These are phyloP conservation scores for Fomitopsis serialis DNA, from an alignment of 768 basidiomycete genomes.

Conservation along the genomic window DNA sequence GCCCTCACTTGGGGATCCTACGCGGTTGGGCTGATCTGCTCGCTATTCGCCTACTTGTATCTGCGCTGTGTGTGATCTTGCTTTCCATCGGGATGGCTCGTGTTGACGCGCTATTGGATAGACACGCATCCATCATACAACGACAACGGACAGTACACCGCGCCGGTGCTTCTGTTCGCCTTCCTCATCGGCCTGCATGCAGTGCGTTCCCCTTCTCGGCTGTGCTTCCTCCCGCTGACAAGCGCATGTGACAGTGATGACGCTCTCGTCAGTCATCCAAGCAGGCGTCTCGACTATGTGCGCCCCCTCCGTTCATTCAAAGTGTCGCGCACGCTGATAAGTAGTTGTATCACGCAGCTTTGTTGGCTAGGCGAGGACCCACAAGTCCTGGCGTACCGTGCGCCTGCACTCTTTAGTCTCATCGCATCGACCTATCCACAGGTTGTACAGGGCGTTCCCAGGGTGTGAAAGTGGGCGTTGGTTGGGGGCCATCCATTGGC, in stretches of 20 bases:
- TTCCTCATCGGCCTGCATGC: conserved; percentile 77
- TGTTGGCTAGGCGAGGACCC: conserved; percentile 86
- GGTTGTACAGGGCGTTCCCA: conserved; percentile 57
- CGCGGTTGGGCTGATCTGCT: conserved; percentile 64
- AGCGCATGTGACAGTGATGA: conserved; percentile 41
- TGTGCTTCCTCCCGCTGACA: neutral
- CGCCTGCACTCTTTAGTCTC: conserved; percentile 59
- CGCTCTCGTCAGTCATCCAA: conserved; percentile 69
- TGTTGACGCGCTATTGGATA: conserved; percentile 19
- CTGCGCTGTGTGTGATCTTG: conserved; percentile 48
- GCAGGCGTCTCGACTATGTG: conserved; percentile 87
- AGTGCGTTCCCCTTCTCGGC: conserved; percentile 32
- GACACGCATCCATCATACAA: conserved; percentile 77
- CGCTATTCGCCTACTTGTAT: conserved; percentile 75
- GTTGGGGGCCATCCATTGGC: neutral
- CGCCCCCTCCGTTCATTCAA: no score
- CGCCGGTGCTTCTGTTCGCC: conserved; percentile 70
- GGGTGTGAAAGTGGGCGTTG: conserved; percentile 13
- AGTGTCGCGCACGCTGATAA: neutral
- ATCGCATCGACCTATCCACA: conserved; percentile 65
- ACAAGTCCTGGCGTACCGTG: conserved; percentile 64
- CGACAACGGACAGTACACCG: conserved; percentile 66
- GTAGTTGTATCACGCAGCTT: conserved; percentile 39
- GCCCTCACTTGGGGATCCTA: conserved; percentile 82
- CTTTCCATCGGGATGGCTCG: conserved; percentile 3